Conservation (phyloP, 768 basidiomycete genomes). For the Lentinula boryana region DNA sequence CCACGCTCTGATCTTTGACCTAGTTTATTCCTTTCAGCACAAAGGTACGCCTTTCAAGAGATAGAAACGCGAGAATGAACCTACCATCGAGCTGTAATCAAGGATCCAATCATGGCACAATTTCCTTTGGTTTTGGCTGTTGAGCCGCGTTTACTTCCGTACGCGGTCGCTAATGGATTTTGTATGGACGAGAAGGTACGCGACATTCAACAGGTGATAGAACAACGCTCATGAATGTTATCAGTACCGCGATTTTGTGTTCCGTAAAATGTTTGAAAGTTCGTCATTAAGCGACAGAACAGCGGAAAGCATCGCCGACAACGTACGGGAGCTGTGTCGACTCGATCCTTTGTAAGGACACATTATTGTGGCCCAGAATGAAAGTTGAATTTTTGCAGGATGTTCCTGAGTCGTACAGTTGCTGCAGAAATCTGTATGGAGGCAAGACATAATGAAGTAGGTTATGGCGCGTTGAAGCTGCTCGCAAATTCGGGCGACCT, state of each 20-base stretch:
- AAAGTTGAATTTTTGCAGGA: constrained; percentile 33
- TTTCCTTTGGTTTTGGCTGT: constrained; percentile 73
- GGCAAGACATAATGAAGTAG: constrained; percentile 62
- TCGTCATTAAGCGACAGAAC: constrained; percentile 41
- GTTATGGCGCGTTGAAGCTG: constrained; percentile 61
- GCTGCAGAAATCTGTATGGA: constrained; percentile 83
- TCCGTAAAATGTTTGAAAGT: constrained; percentile 80
- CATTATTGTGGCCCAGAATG: constrained; percentile 1
- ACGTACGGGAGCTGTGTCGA: constrained; percentile 66
- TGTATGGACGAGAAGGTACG: constrained; percentile 70
- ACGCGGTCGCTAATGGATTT: constrained; percentile 70
- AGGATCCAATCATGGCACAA: constrained; percentile 77
- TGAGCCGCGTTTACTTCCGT: constrained; percentile 69
- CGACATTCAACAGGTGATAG: constrained; percentile 1
- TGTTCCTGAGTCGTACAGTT: constrained; percentile 81
- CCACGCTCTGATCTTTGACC: constrained; percentile 7
- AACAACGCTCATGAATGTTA: constrained; percentile 1
- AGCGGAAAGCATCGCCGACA: constrained; percentile 58
- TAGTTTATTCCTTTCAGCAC: constrained; percentile 77
- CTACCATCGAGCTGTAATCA: not conserved
- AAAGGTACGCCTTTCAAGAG: constrained; percentile 38
- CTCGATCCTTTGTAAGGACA: constrained; percentile 57
- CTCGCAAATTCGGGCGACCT: constrained; percentile 61
- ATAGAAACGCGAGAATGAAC: not conserved
- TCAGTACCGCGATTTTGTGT: constrained; percentile 82